Percentiles rank a stretch among this genome's conserved stretches.
phyloP scores from a whole-genome alignment of 2,329 filamentous ascomycete species.

The Fusarium longipes region DNA sequence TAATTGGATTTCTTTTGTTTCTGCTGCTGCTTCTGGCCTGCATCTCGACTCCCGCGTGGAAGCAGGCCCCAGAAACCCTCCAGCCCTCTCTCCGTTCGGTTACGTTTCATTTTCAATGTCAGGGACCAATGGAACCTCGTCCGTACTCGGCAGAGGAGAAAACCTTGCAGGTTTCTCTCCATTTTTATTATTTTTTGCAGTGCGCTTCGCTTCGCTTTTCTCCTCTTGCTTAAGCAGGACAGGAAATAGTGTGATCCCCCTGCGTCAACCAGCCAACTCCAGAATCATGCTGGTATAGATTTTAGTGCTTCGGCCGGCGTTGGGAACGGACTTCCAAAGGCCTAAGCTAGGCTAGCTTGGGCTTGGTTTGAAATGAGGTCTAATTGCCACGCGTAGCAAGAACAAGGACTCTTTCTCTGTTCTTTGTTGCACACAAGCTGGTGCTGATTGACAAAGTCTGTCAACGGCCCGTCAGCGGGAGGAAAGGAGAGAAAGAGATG shows the following conservation, averaged over 20 bases:
- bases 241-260: slow-evolving; percentile 34
- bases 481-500: slow-evolving; percentile 11
- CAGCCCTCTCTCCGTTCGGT: not conserved
- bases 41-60: slow-evolving; percentile 11
- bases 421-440: slow-evolving; percentile 6
- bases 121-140: slow-evolving; percentile 19
- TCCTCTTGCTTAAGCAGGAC: slow-evolving; percentile 16
- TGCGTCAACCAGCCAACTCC: slow-evolving; percentile 46
- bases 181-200: not conserved
- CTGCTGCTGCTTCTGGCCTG: not conserved
- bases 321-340: slow-evolving; percentile 22
- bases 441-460: slow-evolving; percentile 16
- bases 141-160: slow-evolving; percentile 21
- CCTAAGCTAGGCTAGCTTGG: slow-evolving; percentile 13
- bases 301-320: slow-evolving; percentile 31
- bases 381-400: slow-evolving; percentile 7
- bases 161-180: slow-evolving; percentile 1
- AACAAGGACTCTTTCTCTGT: not conserved
- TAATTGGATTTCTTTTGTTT: not conserved
- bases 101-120: slow-evolving; percentile 3
- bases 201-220: not conserved
- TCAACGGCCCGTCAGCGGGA: slow-evolving; percentile 22
- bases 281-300: slow-evolving; percentile 24
- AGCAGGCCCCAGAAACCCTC: slow-evolving; percentile 20
- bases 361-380: slow-evolving; percentile 1